Evolutionary conservation across 2,329 filamentous ascomycete species (phyloP).

Genomic region (Canariomyces notabilis): DNA sequence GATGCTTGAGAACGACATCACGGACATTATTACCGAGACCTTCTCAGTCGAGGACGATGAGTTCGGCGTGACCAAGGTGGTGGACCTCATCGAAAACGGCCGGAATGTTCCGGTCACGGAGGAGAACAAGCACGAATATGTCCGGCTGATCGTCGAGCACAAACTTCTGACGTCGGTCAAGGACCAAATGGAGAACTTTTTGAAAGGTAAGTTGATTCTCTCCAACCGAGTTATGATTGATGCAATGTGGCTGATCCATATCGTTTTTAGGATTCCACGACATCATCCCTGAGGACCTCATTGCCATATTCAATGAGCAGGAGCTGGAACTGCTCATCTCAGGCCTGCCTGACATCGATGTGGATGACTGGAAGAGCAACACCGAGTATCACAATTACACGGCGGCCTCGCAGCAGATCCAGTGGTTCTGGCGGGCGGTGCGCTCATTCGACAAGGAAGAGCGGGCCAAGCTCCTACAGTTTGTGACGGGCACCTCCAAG

Average conservation of each 20-base stretch:
- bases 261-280: slow-evolving; percentile 78
- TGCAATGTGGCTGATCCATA: slow-evolving; percentile 16
- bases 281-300: slow-evolving; percentile 88
- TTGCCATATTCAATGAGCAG: slow-evolving; percentile 98
- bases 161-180: slow-evolving; percentile 87
- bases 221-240: not conserved
- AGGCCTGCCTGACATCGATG: slow-evolving; percentile 91
- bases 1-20: slow-evolving; percentile 99
- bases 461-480: slow-evolving; percentile 91
- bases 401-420: slow-evolving; percentile 88
- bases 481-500: slow-evolving; percentile 97
- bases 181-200: slow-evolving; percentile 89
- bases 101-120: slow-evolving; percentile 91
- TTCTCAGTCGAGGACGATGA: slow-evolving; percentile 92
- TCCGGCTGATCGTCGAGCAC: slow-evolving; percentile 90
- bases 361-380: slow-evolving; percentile 99
- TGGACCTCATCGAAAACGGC: slow-evolving; percentile 82
- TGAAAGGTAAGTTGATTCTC: slow-evolving; percentile 57
- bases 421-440: slow-evolving; percentile 99
- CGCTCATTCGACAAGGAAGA: slow-evolving; percentile 99
- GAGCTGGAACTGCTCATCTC: slow-evolving; percentile 96
- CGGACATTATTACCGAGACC: slow-evolving; percentile 92
- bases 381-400: slow-evolving; percentile 98
- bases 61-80: slow-evolving; percentile 82
- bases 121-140: slow-evolving; percentile 98